These are phyloP conservation scores for Russula griseocarnosa DNA, from an alignment of 768 basidiomycete species.

Conservation along the genomic window DNA sequence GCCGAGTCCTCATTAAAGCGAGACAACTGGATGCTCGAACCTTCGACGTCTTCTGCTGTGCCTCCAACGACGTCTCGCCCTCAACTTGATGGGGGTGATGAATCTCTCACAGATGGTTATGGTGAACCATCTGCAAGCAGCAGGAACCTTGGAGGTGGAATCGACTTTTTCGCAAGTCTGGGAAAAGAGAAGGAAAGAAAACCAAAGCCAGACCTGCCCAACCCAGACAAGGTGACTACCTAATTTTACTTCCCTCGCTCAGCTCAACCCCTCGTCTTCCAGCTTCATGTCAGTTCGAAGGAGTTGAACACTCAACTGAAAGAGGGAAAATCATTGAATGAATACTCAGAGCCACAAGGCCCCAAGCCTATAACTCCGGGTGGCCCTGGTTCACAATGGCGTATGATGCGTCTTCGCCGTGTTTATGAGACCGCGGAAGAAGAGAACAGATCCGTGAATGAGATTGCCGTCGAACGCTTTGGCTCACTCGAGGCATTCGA, in stretches of 20 bases:
- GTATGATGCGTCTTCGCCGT: conserved; percentile 92
- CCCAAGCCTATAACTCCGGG: conserved; percentile 64
- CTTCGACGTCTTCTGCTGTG: conserved; percentile 35
- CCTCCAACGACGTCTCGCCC: conserved; percentile 32
- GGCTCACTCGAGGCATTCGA: conserved; percentile 81
- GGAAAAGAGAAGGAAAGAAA: conserved; percentile 76
- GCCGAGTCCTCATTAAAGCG: conserved; percentile 55
- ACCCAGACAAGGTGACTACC: conserved; percentile 66
- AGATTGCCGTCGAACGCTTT: conserved; percentile 86
- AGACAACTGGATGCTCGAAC: conserved; percentile 86
- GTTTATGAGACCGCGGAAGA: conserved; percentile 90
- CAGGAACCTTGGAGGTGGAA: conserved; percentile 51
- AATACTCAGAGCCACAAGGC: conserved; percentile 42
- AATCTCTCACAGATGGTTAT: conserved; percentile 63
- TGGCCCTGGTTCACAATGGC: conserved; percentile 91
- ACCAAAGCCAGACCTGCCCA: conserved; percentile 51
- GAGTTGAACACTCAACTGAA: conserved; percentile 61
- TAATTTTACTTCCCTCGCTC: too few species aligned
- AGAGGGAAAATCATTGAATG: conserved; percentile 39
- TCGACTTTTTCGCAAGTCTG: conserved; percentile 88
- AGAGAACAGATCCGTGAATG: conserved; percentile 64
- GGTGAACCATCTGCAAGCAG: conserved; percentile 46
- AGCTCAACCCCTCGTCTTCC: conserved; percentile 22
- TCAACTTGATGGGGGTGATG: conserved; percentile 36
- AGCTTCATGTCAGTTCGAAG: conserved; percentile 58